Evolutionary conservation across 1,284 basidiomycete species (phyloP), one percentile per base, ranked within the genome.

Genomic region (Trichosporon faecale): DNA sequence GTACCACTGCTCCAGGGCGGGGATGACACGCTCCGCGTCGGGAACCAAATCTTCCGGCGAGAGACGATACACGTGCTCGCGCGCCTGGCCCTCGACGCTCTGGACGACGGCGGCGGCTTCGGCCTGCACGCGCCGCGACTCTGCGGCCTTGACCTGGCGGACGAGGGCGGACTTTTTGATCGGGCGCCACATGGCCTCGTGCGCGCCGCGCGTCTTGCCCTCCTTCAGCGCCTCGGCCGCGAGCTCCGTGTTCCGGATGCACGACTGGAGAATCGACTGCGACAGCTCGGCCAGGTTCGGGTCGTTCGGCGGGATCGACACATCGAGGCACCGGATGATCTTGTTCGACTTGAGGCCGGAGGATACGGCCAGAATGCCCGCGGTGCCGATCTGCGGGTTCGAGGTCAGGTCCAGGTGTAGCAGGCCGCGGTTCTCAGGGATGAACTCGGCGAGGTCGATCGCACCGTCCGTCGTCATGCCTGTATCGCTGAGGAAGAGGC

Each of bases 361-460:
- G 57, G 89, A 91, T 14, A 99, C 88, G 0, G 95, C 96, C 88
- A 98, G 91, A 6, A 98, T 92, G 18, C 93, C 94, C 0, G 94
- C 95, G 37, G 95, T 87, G 75, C 94, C 94, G 52, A 98, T 86
- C 5, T 86, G 85, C 0, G 76, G 72, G 80, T 95, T 95, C 76
- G 87, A 84, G 0, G 93, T 95, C 31, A 95, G 85, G 80, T 95
- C 93, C 64, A 98, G 88, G 81, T 98, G 95, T 0, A 98, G 86
- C 4, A 98, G 86, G 0, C 91, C 91, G 29, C 87, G 88, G 0
- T 93, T 91, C 80, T 98, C 95, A 0, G 95, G 95, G 2, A 98
- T 87, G 85, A 98, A 98, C 83, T 98, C 95, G 3, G 96, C 96
- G 1, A 99, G 88, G 0, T 94, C 92, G 70, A 99, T 97, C 0